Evolutionary conservation across 768 basidiomycete genomes (phyloP).

Genomic region (Daedaleopsis nitida): DNA sequence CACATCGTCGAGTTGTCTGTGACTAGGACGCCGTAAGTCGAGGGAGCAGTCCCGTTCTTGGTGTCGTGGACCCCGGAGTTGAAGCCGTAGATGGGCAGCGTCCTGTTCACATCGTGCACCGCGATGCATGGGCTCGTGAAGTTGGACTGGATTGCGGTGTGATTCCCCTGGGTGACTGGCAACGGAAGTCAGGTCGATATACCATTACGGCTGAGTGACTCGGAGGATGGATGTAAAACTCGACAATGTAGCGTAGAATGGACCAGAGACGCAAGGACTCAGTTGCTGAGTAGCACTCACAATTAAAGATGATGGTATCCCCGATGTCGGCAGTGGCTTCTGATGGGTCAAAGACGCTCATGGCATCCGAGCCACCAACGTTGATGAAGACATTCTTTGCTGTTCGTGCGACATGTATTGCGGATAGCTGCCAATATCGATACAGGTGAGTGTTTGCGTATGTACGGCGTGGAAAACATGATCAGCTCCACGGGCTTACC

Average conservation of each 20-base stretch:
- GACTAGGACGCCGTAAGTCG: constrained; percentile 47
- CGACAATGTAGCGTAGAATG: no score
- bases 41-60: constrained; percentile 44
- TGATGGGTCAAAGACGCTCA: constrained; percentile 47
- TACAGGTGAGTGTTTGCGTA: no score
- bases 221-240: no score
- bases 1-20: constrained; percentile 49
- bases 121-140: constrained; percentile 55
- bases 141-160: constrained; percentile 55
- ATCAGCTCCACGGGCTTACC: no score
- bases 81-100: constrained; percentile 51
- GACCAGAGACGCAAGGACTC: no score
- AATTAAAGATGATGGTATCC: constrained; percentile 60
- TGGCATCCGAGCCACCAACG: constrained; percentile 45
- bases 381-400: constrained; percentile 36
- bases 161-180: constrained; percentile 51
- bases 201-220: no score
- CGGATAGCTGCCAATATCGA: no score
- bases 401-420: no score
- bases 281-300: constrained; percentile 31
- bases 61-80: constrained; percentile 52
- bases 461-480: no score
- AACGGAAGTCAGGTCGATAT: not conserved
- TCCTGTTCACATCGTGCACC: constrained; percentile 43
- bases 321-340: constrained; percentile 42